phyloP scores from a whole-genome alignment of 176 grass and related monocot genomes.

The Musa schizocarpa region DNA sequence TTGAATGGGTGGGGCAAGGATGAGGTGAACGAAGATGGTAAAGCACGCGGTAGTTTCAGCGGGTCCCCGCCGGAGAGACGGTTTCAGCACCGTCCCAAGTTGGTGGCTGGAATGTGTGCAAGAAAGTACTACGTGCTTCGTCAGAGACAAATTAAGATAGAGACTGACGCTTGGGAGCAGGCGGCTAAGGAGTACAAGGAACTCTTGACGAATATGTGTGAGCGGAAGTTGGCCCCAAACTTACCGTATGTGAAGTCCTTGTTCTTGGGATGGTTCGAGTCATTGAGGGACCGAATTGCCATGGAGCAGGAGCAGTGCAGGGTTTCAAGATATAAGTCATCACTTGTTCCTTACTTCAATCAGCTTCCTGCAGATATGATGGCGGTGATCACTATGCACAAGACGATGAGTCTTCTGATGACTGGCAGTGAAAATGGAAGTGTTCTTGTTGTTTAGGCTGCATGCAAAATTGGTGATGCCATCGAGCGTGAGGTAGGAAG shows the following conservation, averaged over 20 bases:
- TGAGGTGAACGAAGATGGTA: not conserved
- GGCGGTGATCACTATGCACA: constrained; percentile 98
- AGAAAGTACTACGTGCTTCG: constrained; percentile 42
- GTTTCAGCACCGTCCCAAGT: not conserved
- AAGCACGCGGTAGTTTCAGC: not conserved
- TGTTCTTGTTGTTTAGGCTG: constrained; percentile 61
- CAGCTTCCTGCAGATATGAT: constrained; percentile 80
- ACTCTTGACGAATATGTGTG: constrained; percentile 73
- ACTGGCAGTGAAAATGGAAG: constrained; percentile 43
- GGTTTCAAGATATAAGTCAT: constrained; percentile 1
- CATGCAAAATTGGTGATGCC: constrained; percentile 50
- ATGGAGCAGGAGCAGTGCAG: constrained; percentile 48
- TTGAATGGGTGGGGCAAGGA: not conserved
- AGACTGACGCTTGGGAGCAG: constrained; percentile 96
- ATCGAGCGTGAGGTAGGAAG: constrained; percentile 71
- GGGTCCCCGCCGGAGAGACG: not conserved
- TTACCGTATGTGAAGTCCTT: constrained; percentile 88
- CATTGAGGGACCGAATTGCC: constrained; percentile 54
- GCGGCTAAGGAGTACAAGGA: constrained; percentile 84
- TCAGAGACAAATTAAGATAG: constrained; percentile 60
- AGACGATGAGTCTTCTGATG: constrained; percentile 94
- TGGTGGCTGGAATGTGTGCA: constrained; percentile 28
- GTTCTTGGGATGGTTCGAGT: constrained; percentile 91
- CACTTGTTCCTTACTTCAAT: constrained; percentile 34
- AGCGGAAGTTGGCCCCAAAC: constrained; percentile 83